Evolutionary conservation across 2,329 filamentous ascomycete species (phyloP).

Genomic region (Cladosporium sp.): DNA sequence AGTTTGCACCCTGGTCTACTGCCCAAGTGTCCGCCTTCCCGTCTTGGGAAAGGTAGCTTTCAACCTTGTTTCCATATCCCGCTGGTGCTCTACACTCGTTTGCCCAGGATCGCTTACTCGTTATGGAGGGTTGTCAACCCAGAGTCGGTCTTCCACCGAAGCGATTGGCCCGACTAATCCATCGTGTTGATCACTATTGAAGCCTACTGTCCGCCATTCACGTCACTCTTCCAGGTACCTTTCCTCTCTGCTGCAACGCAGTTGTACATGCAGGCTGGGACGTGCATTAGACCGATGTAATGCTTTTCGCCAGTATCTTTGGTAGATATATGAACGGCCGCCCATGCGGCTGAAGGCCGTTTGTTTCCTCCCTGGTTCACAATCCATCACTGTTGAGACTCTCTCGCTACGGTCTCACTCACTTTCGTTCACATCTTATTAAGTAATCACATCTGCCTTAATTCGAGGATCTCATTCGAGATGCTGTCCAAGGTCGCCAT

Average conservation of each 20-base stretch:
- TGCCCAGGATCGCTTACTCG: conserved; percentile 8
- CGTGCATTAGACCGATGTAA: conserved; percentile 11
- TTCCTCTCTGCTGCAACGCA: neutral
- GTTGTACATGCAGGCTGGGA: conserved; percentile 11
- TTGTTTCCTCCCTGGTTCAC: neutral
- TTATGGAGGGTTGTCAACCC: neutral
- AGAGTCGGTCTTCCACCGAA: neutral
- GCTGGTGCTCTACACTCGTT: neutral
- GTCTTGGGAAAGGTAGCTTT: neutral
- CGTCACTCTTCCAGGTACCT: conserved; percentile 5
- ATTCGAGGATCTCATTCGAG: neutral
- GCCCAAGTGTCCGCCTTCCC: conserved; percentile 1
- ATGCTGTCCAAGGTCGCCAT: conserved; percentile 8
- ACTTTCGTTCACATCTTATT: neutral
- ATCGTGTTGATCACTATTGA: conserved; percentile 8
- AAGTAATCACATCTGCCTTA: neutral
- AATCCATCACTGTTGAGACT: conserved; percentile 7
- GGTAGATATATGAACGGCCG: conserved; percentile 3
- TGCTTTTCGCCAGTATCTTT: neutral
- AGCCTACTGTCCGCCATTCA: conserved; percentile 7
- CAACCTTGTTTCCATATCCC: conserved; percentile 2
- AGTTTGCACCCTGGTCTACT: neutral
- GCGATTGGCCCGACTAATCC: conserved; percentile 1
- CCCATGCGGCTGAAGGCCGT: neutral
- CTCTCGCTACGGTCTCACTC: conserved; percentile 9